Conservation (phyloP, 768 basidiomycete species). For the Sporobolomyces roseus region DNA sequence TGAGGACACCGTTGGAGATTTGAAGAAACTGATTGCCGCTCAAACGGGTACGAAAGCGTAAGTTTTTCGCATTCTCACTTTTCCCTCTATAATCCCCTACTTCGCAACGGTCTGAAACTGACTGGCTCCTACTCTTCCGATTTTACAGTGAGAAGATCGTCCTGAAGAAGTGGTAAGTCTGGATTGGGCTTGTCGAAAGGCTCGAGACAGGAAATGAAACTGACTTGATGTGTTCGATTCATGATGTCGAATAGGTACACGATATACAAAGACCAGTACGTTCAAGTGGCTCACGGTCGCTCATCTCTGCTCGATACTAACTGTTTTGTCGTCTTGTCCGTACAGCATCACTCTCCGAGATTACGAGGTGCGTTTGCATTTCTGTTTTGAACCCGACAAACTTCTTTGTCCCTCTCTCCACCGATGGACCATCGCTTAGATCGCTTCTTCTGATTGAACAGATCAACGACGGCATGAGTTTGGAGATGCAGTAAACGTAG, state of each 20-base stretch:
- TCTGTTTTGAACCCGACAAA: too few relatives aligned
- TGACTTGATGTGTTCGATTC: too few relatives aligned
- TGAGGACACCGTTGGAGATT: conserved; percentile 92
- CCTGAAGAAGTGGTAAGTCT: conserved; percentile 84
- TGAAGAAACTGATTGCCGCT: conserved; percentile 94
- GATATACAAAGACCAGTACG: conserved; percentile 83
- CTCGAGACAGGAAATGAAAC: too few relatives aligned
- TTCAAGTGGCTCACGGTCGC: neutral
- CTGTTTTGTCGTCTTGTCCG: neutral
- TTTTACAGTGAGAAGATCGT: conserved; percentile 58
- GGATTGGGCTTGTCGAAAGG: neutral
- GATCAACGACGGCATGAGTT: conserved; percentile 85
- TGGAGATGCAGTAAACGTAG: conserved; percentile 73
- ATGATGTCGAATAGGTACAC: conserved; percentile 64
- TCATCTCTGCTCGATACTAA: neutral
- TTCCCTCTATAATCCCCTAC: neutral
- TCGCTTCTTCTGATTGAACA: neutral
- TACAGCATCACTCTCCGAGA: conserved; percentile 69
- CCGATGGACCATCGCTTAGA: too few relatives aligned
- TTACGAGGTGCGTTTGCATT: conserved; percentile 58
- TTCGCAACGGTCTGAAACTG: too few relatives aligned
- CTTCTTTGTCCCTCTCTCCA: too few relatives aligned
- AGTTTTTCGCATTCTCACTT: neutral
- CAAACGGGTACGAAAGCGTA: conserved; percentile 79
- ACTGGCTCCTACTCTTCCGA: too few relatives aligned